phyloP scores from a whole-genome alignment of 495 filamentous ascomycete genomes.

The Lentithecium fluviatile region DNA sequence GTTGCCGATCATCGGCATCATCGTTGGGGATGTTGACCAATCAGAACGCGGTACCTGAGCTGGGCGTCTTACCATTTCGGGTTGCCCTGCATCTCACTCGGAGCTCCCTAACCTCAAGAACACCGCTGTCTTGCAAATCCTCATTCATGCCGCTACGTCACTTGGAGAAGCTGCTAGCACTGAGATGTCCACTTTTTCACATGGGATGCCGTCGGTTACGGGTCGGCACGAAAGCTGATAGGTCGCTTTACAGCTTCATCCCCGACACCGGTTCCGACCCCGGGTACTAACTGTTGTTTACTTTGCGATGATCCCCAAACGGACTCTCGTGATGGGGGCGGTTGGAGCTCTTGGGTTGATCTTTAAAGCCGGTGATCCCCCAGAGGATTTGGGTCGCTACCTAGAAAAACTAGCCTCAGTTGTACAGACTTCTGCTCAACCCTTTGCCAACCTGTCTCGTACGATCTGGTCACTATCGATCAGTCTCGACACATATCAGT shows the following conservation, averaged over 20 bases:
- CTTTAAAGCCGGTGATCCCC: constrained; percentile 19
- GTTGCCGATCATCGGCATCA: constrained; percentile 24
- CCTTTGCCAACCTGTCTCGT: background rate
- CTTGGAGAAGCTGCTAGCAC: background rate
- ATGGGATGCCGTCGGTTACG: constrained; percentile 12
- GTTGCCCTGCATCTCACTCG: constrained; percentile 4
- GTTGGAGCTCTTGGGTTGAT: background rate
- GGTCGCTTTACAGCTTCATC: constrained; percentile 12
- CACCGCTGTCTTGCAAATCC: constrained; percentile 4
- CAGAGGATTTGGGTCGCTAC: background rate
- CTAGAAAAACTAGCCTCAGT: background rate
- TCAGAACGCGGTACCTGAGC: constrained; percentile 23
- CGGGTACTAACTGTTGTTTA: constrained; percentile 15
- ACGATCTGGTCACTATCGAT: constrained; percentile 5
- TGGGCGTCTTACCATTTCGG: background rate
- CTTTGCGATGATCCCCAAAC: constrained; percentile 13
- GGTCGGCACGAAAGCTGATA: background rate
- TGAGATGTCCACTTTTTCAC: background rate
- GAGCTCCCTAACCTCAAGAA: constrained; percentile 5
- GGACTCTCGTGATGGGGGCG: constrained; percentile 13
- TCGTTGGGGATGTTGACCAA: constrained; percentile 2
- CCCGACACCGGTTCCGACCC: constrained; percentile 6
- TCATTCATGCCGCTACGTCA: constrained; percentile 23
- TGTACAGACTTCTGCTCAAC: background rate
- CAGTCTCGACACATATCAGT: background rate